These are phyloP conservation scores for Alternaria atra DNA, from an alignment of 2,329 filamentous ascomycete species.

Conservation along the genomic window DNA sequence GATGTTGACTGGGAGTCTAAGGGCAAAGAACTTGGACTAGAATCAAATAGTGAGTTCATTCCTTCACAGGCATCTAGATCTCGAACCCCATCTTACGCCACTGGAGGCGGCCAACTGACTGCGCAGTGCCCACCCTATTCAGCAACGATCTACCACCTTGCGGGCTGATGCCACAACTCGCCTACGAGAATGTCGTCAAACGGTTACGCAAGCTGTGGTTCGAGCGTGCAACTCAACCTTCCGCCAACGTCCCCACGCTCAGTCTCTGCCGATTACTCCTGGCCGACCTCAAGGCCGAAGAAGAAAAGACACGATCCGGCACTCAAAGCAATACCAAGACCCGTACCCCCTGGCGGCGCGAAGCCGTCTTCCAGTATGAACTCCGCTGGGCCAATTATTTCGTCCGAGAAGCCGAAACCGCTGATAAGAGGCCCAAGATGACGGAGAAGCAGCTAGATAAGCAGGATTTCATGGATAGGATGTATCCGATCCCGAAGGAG, in stretches of 20 bases:
- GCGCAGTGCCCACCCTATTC: slow-evolving; percentile 37
- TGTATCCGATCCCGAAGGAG: slow-evolving; percentile 23
- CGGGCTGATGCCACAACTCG: slow-evolving; percentile 30
- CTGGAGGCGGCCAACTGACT: slow-evolving; percentile 2
- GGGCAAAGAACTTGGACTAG: slow-evolving; percentile 12
- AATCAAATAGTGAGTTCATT: slow-evolving; percentile 25
- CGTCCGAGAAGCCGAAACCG: slow-evolving; percentile 27
- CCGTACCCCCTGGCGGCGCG: slow-evolving; percentile 33
- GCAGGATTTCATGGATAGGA: slow-evolving; percentile 12
- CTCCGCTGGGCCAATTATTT: slow-evolving; percentile 39
- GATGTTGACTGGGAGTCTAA: not conserved
- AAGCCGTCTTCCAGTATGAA: slow-evolving; percentile 32
- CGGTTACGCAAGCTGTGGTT: slow-evolving; percentile 35
- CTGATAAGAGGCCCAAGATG: slow-evolving; percentile 11
- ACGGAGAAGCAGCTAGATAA: slow-evolving; percentile 24
- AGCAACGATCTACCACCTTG: slow-evolving; percentile 35
- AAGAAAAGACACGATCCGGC: slow-evolving; percentile 1
- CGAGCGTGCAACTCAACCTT: not conserved
- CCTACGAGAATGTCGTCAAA: slow-evolving; percentile 33
- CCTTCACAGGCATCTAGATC: too few species aligned
- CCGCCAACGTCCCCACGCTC: not conserved
- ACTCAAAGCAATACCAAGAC: slow-evolving; percentile 4
- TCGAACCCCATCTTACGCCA: not conserved
- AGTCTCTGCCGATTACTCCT: slow-evolving; percentile 23
- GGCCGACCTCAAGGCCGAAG: slow-evolving; percentile 18